Percentiles rank a stretch among this genome's conserved stretches.
These are phyloP conservation scores for Spatholobus suberectus DNA, from an alignment of 306 rosid species.

Conservation along the genomic window DNA sequence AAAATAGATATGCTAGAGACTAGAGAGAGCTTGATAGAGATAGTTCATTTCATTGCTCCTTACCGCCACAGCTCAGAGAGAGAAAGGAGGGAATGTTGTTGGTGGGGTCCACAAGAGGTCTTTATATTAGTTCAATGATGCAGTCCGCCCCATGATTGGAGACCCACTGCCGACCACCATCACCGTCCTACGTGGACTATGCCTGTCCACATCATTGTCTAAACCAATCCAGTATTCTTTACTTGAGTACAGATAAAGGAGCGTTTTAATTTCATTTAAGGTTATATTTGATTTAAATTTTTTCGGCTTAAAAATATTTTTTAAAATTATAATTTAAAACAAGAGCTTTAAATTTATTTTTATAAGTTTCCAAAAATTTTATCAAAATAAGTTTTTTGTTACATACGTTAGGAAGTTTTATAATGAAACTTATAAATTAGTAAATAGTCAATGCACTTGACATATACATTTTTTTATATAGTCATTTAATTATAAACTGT, in stretches of 20 bases:
- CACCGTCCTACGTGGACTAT: slow-evolving; percentile 78
- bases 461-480: too few relatives aligned
- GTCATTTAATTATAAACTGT: too few relatives aligned
- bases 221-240: neutral
- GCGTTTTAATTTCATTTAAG: too few relatives aligned
- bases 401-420: too few relatives aligned
- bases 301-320: too few relatives aligned
- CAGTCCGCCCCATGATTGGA: slow-evolving; percentile 71
- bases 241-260: neutral
- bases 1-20: neutral
- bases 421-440: too few relatives aligned
- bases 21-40: neutral
- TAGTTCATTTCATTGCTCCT: neutral
- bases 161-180: slow-evolving; percentile 74
- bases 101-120: slow-evolving; percentile 54
- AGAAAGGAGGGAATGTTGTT: slow-evolving; percentile 25
- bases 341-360: too few relatives aligned
- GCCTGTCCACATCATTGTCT: slow-evolving; percentile 49
- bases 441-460: too few relatives aligned
- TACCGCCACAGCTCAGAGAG: slow-evolving; percentile 43
- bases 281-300: too few relatives aligned
- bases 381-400: too few relatives aligned
- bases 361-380: too few relatives aligned
- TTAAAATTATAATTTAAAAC: too few relatives aligned
- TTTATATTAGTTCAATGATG: slow-evolving; percentile 57